Percentiles rank a stretch among this genome's conserved stretches.
phyloP scores from a whole-genome alignment of 257 asterid genomes.

The Solanum paucissectum region DNA sequence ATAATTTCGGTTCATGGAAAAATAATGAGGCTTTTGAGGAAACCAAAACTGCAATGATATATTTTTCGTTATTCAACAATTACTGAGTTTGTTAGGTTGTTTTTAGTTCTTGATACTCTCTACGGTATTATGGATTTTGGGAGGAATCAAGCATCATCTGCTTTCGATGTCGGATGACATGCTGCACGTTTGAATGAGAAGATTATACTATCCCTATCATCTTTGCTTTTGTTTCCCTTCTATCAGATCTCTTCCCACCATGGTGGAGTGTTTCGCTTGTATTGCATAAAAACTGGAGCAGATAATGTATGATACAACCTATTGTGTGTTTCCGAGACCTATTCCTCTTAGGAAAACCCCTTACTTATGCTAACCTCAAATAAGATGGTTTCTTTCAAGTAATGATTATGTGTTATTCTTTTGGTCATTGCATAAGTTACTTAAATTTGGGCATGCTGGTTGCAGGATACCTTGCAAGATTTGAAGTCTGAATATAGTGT shows the following conservation, averaged over 20 bases:
- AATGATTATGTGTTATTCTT: neutral
- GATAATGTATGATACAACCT: neutral
- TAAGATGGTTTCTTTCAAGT: neutral
- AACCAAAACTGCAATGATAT: neutral
- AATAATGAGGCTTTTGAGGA: neutral
- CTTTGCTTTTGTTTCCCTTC: neutral
- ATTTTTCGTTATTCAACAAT: neutral
- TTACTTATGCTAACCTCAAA: neutral
- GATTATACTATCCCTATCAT: neutral
- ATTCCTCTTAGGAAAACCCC: neutral
- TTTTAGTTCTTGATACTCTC: neutral
- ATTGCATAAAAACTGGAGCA: neutral
- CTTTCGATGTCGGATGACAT: neutral
- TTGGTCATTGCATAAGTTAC: neutral
- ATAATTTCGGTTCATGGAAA: neutral
- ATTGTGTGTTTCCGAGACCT: neutral
- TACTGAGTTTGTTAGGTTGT: neutral
- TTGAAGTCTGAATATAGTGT: slow-evolving; percentile 53
- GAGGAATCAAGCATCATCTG: neutral
- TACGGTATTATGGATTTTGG: neutral
- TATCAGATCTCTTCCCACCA: neutral
- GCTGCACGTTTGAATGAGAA: neutral
- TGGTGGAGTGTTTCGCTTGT: neutral
- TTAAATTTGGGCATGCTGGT: slow-evolving; percentile 16
- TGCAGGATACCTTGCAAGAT: slow-evolving; percentile 75